Conservation (phyloP, 2,329 filamentous ascomycete genomes). For the Cordyceps fumosorosea region DNA sequence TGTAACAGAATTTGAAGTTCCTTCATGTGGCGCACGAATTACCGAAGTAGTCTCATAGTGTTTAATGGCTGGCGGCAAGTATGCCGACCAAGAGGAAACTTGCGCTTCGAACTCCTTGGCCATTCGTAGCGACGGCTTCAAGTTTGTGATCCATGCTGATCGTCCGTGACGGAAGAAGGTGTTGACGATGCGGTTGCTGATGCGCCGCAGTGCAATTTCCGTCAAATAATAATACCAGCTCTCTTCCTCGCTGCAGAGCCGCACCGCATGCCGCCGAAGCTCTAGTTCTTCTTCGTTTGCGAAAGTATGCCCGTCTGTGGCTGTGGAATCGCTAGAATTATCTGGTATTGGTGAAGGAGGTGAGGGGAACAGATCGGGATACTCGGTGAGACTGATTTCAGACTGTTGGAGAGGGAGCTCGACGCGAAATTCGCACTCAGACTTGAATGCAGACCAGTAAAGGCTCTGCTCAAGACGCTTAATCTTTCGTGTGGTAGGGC, state of each 20-base stretch:
- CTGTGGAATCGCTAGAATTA: not conserved
- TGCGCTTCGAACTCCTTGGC: conserved; percentile 21
- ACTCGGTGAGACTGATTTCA: conserved; percentile 27
- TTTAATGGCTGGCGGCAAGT: conserved; percentile 17
- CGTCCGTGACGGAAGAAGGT: conserved; percentile 19
- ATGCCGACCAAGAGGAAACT: conserved; percentile 19
- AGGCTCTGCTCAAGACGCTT: conserved; percentile 32
- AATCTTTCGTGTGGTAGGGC: conserved; percentile 13
- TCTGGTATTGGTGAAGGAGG: conserved; percentile 18
- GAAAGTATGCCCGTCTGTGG: not conserved
- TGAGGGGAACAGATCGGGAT: conserved; percentile 25
- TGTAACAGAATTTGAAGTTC: conserved; percentile 15
- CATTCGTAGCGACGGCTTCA: conserved; percentile 17
- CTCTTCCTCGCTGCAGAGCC: conserved; percentile 25
- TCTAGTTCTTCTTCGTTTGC: conserved; percentile 15
- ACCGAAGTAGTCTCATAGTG: conserved; percentile 16
- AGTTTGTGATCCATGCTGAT: conserved; percentile 16
- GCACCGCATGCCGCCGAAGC: conserved; percentile 16
- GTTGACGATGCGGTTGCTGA: conserved; percentile 34
- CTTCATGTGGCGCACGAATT: conserved; percentile 16
- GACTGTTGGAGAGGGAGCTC: conserved; percentile 31
- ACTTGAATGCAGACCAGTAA: conserved; percentile 39
- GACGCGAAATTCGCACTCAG: conserved; percentile 34
- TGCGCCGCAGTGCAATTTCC: conserved; percentile 34
- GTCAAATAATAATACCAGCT: conserved; percentile 40